These are phyloP conservation scores for Cladosporium sphaerospermum DNA, from an alignment of 2,329 filamentous ascomycete genomes.

Conservation along the genomic window DNA sequence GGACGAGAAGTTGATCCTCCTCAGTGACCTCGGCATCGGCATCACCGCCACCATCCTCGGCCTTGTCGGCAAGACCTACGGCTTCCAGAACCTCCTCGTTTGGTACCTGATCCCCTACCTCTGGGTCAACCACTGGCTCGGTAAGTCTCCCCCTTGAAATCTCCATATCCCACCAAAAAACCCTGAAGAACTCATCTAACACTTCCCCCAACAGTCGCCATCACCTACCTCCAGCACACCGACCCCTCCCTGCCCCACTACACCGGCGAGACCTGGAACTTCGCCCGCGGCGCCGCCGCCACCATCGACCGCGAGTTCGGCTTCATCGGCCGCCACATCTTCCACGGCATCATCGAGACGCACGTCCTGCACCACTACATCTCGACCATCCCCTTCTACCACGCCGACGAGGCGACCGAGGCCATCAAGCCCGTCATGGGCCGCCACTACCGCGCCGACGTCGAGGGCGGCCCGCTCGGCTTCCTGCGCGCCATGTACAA, in stretches of 20 bases:
- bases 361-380: constrained; percentile 98
- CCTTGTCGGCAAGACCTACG: constrained; percentile 68
- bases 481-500: constrained; percentile 81
- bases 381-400: constrained; percentile 91
- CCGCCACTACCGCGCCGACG: constrained; percentile 83
- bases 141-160: constrained; percentile 49
- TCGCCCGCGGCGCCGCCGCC: constrained; percentile 83
- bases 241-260: constrained; percentile 93
- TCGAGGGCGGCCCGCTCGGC: constrained; percentile 66
- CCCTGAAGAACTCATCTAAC: constrained; percentile 18
- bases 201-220: constrained; percentile 60
- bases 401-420: constrained; percentile 89
- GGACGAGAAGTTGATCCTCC: constrained; percentile 77
- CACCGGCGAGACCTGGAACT: constrained; percentile 79
- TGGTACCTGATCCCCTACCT: constrained; percentile 96
- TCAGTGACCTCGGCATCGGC: constrained; percentile 73
- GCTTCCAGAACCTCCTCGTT: constrained; percentile 78
- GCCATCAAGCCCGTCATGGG: constrained; percentile 96
- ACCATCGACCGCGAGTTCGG: constrained; percentile 97
- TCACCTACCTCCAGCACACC: constrained; percentile 96
- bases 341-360: constrained; percentile 96
- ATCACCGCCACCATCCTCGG: constrained; percentile 58
- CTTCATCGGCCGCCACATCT: constrained; percentile 81
- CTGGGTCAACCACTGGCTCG: constrained; percentile 99
- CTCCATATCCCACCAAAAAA: constrained; percentile 3